phyloP scores from a whole-genome alignment of 2,329 filamentous ascomycete species.

The Juglanconis juglandina region DNA sequence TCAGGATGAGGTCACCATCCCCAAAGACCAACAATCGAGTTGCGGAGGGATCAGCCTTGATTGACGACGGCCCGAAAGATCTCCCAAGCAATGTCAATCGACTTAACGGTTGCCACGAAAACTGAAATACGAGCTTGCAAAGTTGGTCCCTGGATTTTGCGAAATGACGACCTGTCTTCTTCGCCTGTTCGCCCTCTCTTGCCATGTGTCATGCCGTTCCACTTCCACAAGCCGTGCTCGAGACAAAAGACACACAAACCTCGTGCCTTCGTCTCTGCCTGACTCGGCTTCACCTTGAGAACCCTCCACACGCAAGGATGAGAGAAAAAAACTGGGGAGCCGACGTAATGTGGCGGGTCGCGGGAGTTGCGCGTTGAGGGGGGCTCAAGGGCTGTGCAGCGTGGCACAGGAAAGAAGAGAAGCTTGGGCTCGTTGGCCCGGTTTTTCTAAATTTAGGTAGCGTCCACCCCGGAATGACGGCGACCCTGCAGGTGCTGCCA shows the following conservation, averaged over 20 bases:
- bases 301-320: neutral
- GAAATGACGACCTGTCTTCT: neutral
- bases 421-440: no score
- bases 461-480: no score
- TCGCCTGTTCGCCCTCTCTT: neutral
- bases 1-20: conserved; percentile 5
- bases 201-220: neutral
- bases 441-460: neutral
- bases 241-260: neutral
- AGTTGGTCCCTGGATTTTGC: neutral
- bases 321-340: neutral
- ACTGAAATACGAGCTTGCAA: neutral
- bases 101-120: no score
- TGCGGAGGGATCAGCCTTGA: conserved; percentile 9
- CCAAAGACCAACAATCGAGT: neutral
- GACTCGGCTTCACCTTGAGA: neutral
- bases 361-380: neutral
- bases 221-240: neutral
- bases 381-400: neutral
- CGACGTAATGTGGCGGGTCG: neutral
- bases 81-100: neutral
- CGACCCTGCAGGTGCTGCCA: no score
- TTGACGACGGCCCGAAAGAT: neutral
- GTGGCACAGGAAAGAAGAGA: no score
- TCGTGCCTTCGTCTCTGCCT: neutral